A percentile compares a stretch with the other conserved stretches of the same genome.
phyloP scores from a whole-genome alignment of 2,329 filamentous ascomycete species.

The Coleophoma cylindrospora region DNA sequence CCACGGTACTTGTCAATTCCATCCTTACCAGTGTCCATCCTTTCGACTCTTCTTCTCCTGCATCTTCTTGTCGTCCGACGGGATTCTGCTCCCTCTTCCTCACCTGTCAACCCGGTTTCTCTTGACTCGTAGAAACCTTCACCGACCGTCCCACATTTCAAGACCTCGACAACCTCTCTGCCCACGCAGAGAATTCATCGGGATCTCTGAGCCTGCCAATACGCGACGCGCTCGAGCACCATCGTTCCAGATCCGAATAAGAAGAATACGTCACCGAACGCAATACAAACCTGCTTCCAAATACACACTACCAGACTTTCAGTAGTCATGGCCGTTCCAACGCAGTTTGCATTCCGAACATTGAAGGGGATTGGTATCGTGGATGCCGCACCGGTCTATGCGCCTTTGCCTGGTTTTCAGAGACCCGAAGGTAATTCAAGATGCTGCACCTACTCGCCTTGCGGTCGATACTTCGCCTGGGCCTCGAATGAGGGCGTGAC shows the following conservation, averaged over 20 bases:
- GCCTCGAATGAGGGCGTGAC: conserved; percentile 82
- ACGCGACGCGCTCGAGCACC: background rate
- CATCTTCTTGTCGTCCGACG: background rate
- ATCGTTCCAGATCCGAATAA: too few relatives aligned
- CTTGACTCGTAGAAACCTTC: conserved; percentile 6
- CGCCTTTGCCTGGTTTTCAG: conserved; percentile 74
- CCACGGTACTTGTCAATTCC: conserved; percentile 13
- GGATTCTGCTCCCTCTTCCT: background rate
- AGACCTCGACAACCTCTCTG: background rate
- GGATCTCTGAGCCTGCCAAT: background rate
- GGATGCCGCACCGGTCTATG: conserved; percentile 86
- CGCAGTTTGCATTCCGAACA: conserved; percentile 96
- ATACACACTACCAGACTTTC: conserved; percentile 60
- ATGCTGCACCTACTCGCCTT: conserved; percentile 92
- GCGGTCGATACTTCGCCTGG: conserved; percentile 95
- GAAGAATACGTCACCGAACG: background rate
- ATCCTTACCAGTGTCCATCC: conserved; percentile 13
- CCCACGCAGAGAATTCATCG: background rate
- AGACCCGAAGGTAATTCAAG: conserved; percentile 92
- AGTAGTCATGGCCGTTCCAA: conserved; percentile 89
- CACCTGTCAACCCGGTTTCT: background rate
- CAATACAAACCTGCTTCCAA: conserved; percentile 14
- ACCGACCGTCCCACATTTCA: conserved; percentile 3
- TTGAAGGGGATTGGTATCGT: conserved; percentile 93
- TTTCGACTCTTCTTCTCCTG: conserved; percentile 7